Evolutionary conservation across 129 eudicot species (phyloP).

Genomic region (Flaveria robusta): DNA sequence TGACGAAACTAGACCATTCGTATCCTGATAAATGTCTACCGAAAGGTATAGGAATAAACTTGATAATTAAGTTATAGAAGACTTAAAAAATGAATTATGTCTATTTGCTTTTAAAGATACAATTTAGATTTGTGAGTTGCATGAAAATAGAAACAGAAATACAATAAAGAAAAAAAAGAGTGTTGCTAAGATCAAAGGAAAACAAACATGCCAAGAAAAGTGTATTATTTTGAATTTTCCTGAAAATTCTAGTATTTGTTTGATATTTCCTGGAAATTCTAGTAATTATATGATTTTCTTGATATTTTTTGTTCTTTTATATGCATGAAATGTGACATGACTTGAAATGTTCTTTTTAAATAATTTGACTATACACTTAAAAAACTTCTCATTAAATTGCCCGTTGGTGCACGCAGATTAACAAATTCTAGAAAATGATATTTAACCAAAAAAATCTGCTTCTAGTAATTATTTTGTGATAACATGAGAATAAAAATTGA

Average conservation of each 20-base stretch:
- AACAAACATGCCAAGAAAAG: background rate
- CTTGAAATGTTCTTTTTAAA: background rate
- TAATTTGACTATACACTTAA: background rate
- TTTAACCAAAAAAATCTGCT: background rate
- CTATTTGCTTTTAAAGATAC: too few relatives aligned
- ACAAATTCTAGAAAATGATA: conserved; percentile 25
- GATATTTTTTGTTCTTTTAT: background rate
- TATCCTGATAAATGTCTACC: too few relatives aligned
- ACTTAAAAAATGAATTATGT: too few relatives aligned
- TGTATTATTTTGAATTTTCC: conserved; percentile 12
- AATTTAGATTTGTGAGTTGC: too few relatives aligned
- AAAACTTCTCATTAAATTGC: conserved; percentile 19
- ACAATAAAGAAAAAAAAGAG: too few relatives aligned
- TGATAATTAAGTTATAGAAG: too few relatives aligned
- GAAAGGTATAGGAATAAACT: too few relatives aligned
- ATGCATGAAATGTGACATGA: conserved; percentile 23
- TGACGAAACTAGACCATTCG: too few relatives aligned
- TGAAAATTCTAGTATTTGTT: background rate
- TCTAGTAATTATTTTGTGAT: background rate
- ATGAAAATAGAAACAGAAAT: too few relatives aligned
- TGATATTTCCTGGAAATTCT: background rate
- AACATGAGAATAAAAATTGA: conserved; percentile 4
- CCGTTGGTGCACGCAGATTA: conserved; percentile 26
- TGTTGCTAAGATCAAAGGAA: background rate
- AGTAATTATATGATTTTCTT: background rate